Evolutionary conservation across 805 yeast species (phyloP), one percentile per base, ranked within the genome.

Genomic region (Suhomyces sp.): DNA sequence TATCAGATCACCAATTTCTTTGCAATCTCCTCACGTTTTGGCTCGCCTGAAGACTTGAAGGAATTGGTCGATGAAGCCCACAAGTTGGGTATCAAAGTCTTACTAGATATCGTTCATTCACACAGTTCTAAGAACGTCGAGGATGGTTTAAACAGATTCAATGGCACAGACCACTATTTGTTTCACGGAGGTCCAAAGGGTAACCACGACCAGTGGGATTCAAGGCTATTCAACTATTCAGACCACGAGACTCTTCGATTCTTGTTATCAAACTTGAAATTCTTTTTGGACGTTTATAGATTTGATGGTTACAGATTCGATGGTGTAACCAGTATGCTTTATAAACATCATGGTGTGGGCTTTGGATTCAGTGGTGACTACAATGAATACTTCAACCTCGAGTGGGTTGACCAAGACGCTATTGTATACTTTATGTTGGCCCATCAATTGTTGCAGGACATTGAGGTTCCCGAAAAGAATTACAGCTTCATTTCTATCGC

Each of bases 271-370:
- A 94, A 93, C 68, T 76, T 93, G 64, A 87, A 91, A 52, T 93
- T 81, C 67, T 94, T 83, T 69, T 71, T 91, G 47, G 96, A 91
- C 49, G 89, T 83, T 56, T 93, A 84, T 69, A 78, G 83, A 52
- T 93, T 93, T 68, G 99, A 93, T 63, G 99, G 99, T 4, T 93
- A 92, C 73, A 78, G 99, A 63, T 93, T 93, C 60, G 99, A 93
- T 67, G 99, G 99, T 56, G 97, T 93, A 47, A 93, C 98, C 21
- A 82, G 90, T 50, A 92, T 93, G 97, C 74, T 93, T 31, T 93
- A 93, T 66, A 66, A 79, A 44, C 98, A 93, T 66, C 99, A 93
- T 68, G 99, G 99, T 45, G 81, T 89, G 50, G 94, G 97, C 50
- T 84, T 85, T 46, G 91, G 91, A 0, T 93, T 93, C 67, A 83